A percentile compares a stretch with the other conserved stretches of the same genome.
phyloP scores from a whole-genome alignment of 1,284 basidiomycete species.

The Ceratorhiza oryzae-sativae region DNA sequence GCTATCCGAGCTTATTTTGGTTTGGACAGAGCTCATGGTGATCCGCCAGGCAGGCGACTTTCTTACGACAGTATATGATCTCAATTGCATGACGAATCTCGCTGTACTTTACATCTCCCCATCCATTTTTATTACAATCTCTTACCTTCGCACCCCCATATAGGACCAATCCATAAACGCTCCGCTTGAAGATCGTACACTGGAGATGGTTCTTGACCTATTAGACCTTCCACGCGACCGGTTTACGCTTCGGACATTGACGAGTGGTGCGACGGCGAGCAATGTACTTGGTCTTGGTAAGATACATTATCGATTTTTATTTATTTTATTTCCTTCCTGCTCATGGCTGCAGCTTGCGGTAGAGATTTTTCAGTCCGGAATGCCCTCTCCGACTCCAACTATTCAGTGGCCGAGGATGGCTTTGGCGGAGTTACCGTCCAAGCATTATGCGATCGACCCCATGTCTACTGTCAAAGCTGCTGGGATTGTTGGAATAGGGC shows the following conservation, averaged over 20 bases:
- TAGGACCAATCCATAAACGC: constrained; percentile 52
- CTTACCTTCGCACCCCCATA: no score
- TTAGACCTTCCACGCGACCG: constrained; percentile 49
- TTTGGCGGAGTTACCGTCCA: constrained; percentile 51
- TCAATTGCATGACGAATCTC: constrained; percentile 47
- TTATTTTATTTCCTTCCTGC: no score
- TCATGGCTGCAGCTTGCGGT: constrained; percentile 48
- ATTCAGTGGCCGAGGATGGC: constrained; percentile 54
- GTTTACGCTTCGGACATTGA: constrained; percentile 55
- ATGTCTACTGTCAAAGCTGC: constrained; percentile 58
- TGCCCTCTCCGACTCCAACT: constrained; percentile 46
- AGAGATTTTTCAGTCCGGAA: constrained; percentile 50
- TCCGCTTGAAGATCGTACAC: constrained; percentile 53
- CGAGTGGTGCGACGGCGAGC: constrained; percentile 58
- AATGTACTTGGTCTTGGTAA: constrained; percentile 57
- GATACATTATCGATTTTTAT: constrained; percentile 27
- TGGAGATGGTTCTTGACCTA: constrained; percentile 55
- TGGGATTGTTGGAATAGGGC: constrained; percentile 55
- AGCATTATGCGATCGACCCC: constrained; percentile 55
- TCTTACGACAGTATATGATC: constrained; percentile 50
- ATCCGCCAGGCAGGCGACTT: constrained; percentile 45
- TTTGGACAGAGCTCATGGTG: constrained; percentile 5
- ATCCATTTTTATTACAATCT: no score
- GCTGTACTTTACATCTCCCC: no score
- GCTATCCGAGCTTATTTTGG: constrained; percentile 47